phyloP scores from a whole-genome alignment of 2,329 filamentous ascomycete genomes.

The Septoria petroselini region DNA sequence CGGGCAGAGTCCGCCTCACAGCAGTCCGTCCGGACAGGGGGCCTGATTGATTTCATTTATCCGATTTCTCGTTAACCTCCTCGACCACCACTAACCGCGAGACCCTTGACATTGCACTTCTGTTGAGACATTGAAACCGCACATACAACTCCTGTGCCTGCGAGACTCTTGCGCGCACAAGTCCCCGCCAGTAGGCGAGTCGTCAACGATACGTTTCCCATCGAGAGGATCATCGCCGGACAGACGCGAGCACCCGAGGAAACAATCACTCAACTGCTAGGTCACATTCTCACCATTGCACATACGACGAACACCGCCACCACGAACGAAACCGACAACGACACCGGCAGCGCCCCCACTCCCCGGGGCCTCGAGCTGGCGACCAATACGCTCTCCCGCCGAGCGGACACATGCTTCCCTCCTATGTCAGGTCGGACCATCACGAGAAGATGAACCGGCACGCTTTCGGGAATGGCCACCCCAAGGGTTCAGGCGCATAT shows the following conservation, averaged over 20 bases:
- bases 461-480: conserved; percentile 70
- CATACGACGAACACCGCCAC: neutral
- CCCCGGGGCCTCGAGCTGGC: conserved; percentile 8
- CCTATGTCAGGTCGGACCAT: conserved; percentile 53
- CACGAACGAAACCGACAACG: neutral
- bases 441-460: conserved; percentile 75
- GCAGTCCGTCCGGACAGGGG: too few relatives aligned
- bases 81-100: too few relatives aligned
- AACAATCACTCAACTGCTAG: neutral
- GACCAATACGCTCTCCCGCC: conserved; percentile 3
- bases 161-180: neutral
- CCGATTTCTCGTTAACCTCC: neutral
- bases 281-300: neutral
- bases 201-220: conserved; percentile 19
- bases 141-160: too few relatives aligned
- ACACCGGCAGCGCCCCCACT: neutral
- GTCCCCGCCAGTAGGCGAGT: neutral
- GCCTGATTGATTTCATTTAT: too few relatives aligned
- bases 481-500: conserved; percentile 41
- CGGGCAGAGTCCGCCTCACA: too few relatives aligned
- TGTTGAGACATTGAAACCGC: too few relatives aligned
- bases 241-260: neutral
- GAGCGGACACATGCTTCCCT: conserved; percentile 54
- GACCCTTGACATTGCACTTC: conserved; percentile 3
- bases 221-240: conserved; percentile 10